phyloP scores from a whole-genome alignment of 2,329 filamentous ascomycete species.

The Beauveria sp. region DNA sequence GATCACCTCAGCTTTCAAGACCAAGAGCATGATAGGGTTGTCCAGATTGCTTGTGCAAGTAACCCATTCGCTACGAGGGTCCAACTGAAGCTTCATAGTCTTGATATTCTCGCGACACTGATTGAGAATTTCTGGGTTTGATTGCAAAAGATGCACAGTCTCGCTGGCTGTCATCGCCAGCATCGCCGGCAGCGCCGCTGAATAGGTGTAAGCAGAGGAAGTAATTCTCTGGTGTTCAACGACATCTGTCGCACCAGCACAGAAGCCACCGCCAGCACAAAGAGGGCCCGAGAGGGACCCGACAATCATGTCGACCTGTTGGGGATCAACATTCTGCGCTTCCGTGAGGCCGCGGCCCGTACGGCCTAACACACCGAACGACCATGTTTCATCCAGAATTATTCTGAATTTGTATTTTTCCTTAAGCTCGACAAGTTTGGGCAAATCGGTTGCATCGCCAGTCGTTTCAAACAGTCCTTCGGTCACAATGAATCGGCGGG shows the following conservation, averaged over 20 bases:
- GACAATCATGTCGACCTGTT: conserved; percentile 94
- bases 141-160: conserved; percentile 77
- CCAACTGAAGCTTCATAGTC: conserved; percentile 76
- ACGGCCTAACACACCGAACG: conserved; percentile 86
- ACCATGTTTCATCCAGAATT: conserved; percentile 96
- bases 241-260: conserved; percentile 82
- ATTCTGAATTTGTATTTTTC: conserved; percentile 96
- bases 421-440: conserved; percentile 87
- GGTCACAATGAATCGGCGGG: conserved; percentile 88
- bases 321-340: conserved; percentile 90
- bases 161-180: conserved; percentile 93
- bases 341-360: conserved; percentile 91
- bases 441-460: conserved; percentile 78
- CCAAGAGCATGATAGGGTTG: conserved; percentile 80
- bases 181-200: conserved; percentile 87
- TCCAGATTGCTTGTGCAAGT: conserved; percentile 71
- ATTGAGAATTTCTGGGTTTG: conserved; percentile 71
- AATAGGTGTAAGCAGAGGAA: conserved; percentile 89
- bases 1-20: conserved; percentile 77
- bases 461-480: conserved; percentile 90
- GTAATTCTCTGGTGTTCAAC: conserved; percentile 95
- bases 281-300: conserved; percentile 86
- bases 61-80: conserved; percentile 91
- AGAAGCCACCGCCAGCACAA: conserved; percentile 92
- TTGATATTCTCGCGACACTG: conserved; percentile 81